Evolutionary conservation across 495 filamentous ascomycete genomes (phyloP), one percentile per base, ranked within the genome.

Genomic region (Lasiosphaeriaceae sp.): DNA sequence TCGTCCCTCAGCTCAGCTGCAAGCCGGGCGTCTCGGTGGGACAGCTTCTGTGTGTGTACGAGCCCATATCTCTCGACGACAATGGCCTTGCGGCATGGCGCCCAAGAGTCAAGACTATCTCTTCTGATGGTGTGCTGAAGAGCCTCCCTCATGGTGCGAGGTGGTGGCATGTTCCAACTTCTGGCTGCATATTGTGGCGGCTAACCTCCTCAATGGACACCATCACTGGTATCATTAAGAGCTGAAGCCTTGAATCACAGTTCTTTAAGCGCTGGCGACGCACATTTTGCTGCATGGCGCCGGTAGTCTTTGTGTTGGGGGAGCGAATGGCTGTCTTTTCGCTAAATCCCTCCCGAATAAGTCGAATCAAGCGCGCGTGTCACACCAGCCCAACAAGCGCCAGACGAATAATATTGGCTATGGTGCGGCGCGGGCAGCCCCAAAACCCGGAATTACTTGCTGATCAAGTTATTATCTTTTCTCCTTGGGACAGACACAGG

Each of bases 111-210:
- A 22, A 16, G 20, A 47, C 29, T 22, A 14, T 43, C 14, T 22
- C 11, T 41, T 58, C 26, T 31, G 26, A 31, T 31, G 26, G 26
- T 31, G 26, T 31, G 26, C 26, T 31, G 26, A 31, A 31, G 26
- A 31, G 26, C 26, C 26, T 31, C 26, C 26, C 26, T 31, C 9
- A 4, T 9, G 9, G 26, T 31, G 26, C 3, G 26, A 31, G 26
- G 26, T 31, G 26, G 26, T 31, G 26, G 26, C 26, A 31, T 31
- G 26, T 31, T 31, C 26, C 26, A 31, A 4, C 4, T 31, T 31
- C 26, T 37, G 49, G 54, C 60, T 63, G 60, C 64, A 59, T 39
- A 54, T 44, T n/a, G 48, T 50, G 58, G 64, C 64, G 64, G 57
- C 64, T 63, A 66, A 46, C 34, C n/a, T 12, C 19, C 17, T 60